A percentile compares a stretch with the other conserved stretches of the same genome.
These are phyloP conservation scores for Ustilago hordei DNA, from an alignment of 1,284 basidiomycete species.

Conservation along the genomic window DNA sequence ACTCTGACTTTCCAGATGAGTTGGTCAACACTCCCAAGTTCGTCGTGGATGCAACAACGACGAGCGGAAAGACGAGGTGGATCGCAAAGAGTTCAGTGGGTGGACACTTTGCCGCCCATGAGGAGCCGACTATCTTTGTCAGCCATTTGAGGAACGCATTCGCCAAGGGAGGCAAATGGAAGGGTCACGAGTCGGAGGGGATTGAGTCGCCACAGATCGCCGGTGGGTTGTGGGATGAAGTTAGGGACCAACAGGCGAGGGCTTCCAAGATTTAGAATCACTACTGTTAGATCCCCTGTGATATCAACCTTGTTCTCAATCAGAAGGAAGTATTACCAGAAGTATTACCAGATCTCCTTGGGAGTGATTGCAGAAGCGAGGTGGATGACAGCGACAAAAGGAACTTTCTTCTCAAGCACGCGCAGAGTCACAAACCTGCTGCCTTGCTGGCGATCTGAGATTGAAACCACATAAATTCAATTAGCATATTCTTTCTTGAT, in stretches of 20 bases:
- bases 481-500: neutral
- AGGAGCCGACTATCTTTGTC: slow-evolving; percentile 55
- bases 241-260: slow-evolving; percentile 35
- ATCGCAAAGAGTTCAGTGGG: slow-evolving; percentile 41
- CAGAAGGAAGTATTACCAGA: too few species aligned
- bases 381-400: slow-evolving; percentile 7
- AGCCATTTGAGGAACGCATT: slow-evolving; percentile 58
- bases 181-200: slow-evolving; percentile 28
- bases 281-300: too few species aligned
- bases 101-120: slow-evolving; percentile 62
- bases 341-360: neutral
- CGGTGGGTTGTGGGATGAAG: slow-evolving; percentile 54
- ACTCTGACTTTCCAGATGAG: slow-evolving; percentile 58
- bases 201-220: slow-evolving; percentile 32
- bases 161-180: slow-evolving; percentile 35
- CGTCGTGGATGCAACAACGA: slow-evolving; percentile 43
- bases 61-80: slow-evolving; percentile 46
- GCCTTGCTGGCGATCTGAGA: slow-evolving; percentile 6
- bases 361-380: slow-evolving; percentile 5
- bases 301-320: too few species aligned
- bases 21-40: slow-evolving; percentile 49
- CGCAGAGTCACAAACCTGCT: neutral
- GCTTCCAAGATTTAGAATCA: slow-evolving; percentile 38
- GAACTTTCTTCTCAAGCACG: slow-evolving; percentile 11
- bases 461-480: neutral